Base-by-base conservation (phyloP, 192 early-diverging fungal genomes). In the Thoreauomyces humboldtii region DNA sequence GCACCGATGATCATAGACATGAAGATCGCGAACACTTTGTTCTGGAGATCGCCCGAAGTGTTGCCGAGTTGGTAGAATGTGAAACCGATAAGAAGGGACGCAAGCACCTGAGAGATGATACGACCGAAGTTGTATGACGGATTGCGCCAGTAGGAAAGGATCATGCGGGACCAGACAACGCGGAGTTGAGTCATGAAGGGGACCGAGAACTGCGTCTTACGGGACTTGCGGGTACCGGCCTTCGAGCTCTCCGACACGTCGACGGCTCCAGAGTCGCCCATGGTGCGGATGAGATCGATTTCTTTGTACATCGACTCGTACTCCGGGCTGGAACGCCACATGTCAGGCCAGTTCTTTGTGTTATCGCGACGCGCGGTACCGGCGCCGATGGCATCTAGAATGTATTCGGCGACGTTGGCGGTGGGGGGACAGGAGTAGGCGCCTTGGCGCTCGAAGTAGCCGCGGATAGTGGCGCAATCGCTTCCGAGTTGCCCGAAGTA, bases 341-440 rank as follows among this genome's bases (percentile, higher is more conserved):
- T 57, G 21, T 87, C 81, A 45, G 87, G 73, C 92, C 92, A 94
- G 58, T 89, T 84, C 27, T 81, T 71, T 0, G 47, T 47, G 9
- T 69, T 65, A 25, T 67, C 63, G 27, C 35, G 63, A 11, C 65
- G 21, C 71, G 73, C 70, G 22, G 66, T 73, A 37, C 83, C 80
- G 51, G 86, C 86, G 56, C 89, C 89, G 52, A 93, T 88, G 43
- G 85, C 86, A 60, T 93, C 87, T 37, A 93, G 67, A 38, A 92
- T 90, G 71, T 92, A 93, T 73, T 93, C 92, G 56, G 92, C 92
- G 31, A 89, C 89, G 64, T 94, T 92, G 37, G 80, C 92, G 5
- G 69, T 58, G 1, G 80, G 70, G 27, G 81, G 77, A 68, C 89
- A 92, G 25, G 73, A 75, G 42, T 73, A 76, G 0, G 86, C 89